Base-by-base conservation (phyloP, 257 asterid genomes). In the Forsythia viridissima region DNA sequence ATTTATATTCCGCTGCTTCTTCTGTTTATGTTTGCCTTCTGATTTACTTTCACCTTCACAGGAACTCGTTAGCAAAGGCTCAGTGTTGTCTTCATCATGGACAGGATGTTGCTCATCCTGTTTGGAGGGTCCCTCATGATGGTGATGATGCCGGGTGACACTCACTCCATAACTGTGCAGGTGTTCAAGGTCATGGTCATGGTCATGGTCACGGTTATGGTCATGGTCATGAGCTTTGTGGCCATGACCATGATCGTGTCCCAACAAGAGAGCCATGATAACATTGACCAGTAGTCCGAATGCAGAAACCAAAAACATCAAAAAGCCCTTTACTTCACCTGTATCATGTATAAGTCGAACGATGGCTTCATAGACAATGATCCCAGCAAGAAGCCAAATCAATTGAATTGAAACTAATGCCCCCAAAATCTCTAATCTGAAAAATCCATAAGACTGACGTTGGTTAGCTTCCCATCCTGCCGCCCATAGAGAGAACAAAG, bases 391-490 rank as follows among this genome's bases (percentile, higher is more conserved):
- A 79, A 94, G 99, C 99, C 99, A 94, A 57, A 94, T 94, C 86
- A 93, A 55, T 68, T 94, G 99, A 70, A 94, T 92, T 4, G 99
- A 94, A 18, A 94, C 92, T 43, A 94, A 83, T 0, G 98, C 91
- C 52, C 99, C 99, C n/a, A 94, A 82, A 71, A 94, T 91, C 82
- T 94, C 99, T 43, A 94, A 88, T 82, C 99, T 85, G 57, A 89
- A 92, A 75, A 91, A 94, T 0, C 99, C 99, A 76, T 93, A 94
- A 10, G 99, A 90, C 85, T 93, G 98, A 24, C 98, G 97, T 0
- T 97, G 97, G 75, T 84, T 94, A 24, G 99, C 98, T 80, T 90
- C 93, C 99, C 98, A 93, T 75, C 99, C 98, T 6, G 97, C 89
- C 13, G 95, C 98, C 99, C 99, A 95, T 51, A 95, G 74, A 1